Percentiles rank a stretch among this genome's conserved stretches.
Evolutionary conservation across 108 stramenopile genomes (phyloP).

Genomic region (Fragilaria radians): DNA sequence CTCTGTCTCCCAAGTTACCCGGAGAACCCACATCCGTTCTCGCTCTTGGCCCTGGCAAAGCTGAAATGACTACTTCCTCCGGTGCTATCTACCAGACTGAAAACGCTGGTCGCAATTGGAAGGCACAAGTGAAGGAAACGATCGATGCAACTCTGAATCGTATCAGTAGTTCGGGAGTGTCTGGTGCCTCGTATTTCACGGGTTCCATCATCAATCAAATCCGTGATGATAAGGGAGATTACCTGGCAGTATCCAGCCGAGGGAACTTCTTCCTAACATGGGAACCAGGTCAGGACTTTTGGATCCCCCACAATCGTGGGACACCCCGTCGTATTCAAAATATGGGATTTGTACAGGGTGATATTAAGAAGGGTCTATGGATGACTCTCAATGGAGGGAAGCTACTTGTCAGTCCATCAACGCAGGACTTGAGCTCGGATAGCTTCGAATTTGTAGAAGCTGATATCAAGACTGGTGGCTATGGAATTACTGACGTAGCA

Average conservation of each 20-base stretch:
- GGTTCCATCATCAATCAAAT: slow-evolving; percentile 88
- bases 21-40: slow-evolving; percentile 90
- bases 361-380: slow-evolving; percentile 92
- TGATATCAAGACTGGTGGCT: slow-evolving; percentile 95
- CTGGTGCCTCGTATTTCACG: slow-evolving; percentile 92
- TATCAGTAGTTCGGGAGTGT: slow-evolving; percentile 83
- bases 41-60: slow-evolving; percentile 79
- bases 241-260: slow-evolving; percentile 86
- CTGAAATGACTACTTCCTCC: slow-evolving; percentile 93
- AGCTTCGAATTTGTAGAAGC: slow-evolving; percentile 80
- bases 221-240: slow-evolving; percentile 77
- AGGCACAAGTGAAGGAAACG: slow-evolving; percentile 96
- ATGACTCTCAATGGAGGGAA: slow-evolving; percentile 97
- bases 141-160: slow-evolving; percentile 97
- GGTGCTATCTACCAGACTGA: slow-evolving; percentile 93
- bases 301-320: slow-evolving; percentile 97
- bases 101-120: slow-evolving; percentile 96
- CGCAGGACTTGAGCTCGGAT: slow-evolving; percentile 50
- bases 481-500: slow-evolving; percentile 95
- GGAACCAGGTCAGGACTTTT: slow-evolving; percentile 96
- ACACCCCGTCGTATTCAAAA: slow-evolving; percentile 93
- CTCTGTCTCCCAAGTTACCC: slow-evolving; percentile 94
- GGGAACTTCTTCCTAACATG: slow-evolving; percentile 98
- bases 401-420: slow-evolving; percentile 45
- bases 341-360: slow-evolving; percentile 93